Evolutionary conservation across 1,139 yeast species (phyloP), one percentile per base, ranked within the genome.

Genomic region (Sugiyamaella paludigena): DNA sequence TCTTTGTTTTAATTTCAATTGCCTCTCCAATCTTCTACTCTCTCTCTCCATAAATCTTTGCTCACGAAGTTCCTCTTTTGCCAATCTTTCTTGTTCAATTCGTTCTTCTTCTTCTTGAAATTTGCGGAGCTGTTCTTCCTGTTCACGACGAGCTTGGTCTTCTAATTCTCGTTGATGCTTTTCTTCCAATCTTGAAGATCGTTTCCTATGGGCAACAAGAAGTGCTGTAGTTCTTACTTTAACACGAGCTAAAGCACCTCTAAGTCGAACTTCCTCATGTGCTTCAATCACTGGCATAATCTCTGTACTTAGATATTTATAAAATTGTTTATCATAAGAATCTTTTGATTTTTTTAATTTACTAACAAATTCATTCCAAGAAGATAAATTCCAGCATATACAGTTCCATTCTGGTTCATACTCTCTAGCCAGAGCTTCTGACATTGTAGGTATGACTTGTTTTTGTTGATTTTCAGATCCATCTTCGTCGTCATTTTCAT

Each of bases 361-460:
- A 4, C 47, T 53, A n/a, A 65, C 36, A 40, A 66, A 60, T 24
- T 30, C 52, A 30, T 54, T 48, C 71, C 72, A 68, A 12, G 61
- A 60, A 9, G 50, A 56, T 30, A 63, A 56, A 38, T 62, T 57
- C 51, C 64, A 65, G 48, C 71, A 67, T 2, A 69, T 59, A 46
- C 70, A 67, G 33, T 51, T 45, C 71, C 71, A 68, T 13, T 54
- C 57, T 5, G 59, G 56, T 28, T 60, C 63, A 37, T 57, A 57
- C 19, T 57, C 66, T 12, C 56, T 52, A 26, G 60, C 58, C 11
- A 62, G 51, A 4, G 59, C 63, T 41, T 56, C 56, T 16, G 53
- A 43, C 51, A 57, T 38, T 31, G 60, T 45, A 28, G 46, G 46
- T 10, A 35, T 15, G 16, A 40, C n/a, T 26, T 33, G 12, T 19